These are phyloP conservation scores for Paraphysoderma sedebokerense DNA, from an alignment of 371 early-diverging fungal species.

Conservation along the genomic window DNA sequence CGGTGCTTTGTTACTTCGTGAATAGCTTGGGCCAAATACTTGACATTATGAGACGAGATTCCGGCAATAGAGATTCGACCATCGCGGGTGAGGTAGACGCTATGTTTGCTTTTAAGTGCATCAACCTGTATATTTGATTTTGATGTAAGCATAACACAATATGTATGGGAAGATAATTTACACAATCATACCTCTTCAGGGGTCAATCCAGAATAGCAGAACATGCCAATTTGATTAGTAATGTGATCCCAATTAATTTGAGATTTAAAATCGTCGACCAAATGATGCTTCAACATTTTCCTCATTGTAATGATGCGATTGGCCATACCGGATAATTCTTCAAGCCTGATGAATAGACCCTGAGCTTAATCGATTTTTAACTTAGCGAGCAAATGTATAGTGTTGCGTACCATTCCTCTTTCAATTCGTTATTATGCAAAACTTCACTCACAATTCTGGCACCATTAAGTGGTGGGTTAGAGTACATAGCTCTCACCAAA, in stretches of 20 bases:
- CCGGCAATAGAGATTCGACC: slow-evolving; percentile 97
- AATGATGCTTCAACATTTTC: slow-evolving; percentile 47
- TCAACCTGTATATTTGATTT: slow-evolving; percentile 37
- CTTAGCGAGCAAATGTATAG: neutral
- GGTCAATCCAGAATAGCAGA: slow-evolving; percentile 91
- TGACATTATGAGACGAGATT: slow-evolving; percentile 78
- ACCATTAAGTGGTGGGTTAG: slow-evolving; percentile 91
- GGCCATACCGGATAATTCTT: slow-evolving; percentile 91
- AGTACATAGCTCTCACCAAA: slow-evolving; percentile 91
- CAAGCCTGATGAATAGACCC: slow-evolving; percentile 22
- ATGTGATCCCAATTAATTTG: slow-evolving; percentile 82
- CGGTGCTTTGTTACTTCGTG: slow-evolving; percentile 71
- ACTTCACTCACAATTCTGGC: slow-evolving; percentile 84
- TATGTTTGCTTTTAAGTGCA: slow-evolving; percentile 64
- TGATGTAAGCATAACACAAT: too few species aligned
- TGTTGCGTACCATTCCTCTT: slow-evolving; percentile 55
- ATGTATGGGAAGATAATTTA: neutral
- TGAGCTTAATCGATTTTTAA: neutral
- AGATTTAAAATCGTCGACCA: slow-evolving; percentile 65
- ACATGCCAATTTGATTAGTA: slow-evolving; percentile 97
- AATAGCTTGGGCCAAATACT: slow-evolving; percentile 88
- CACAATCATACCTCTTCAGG: slow-evolving; percentile 45
- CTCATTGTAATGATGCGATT: slow-evolving; percentile 94
- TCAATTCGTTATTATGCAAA: slow-evolving; percentile 53
- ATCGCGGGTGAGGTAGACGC: slow-evolving; percentile 87